Evolutionary conservation across 1,284 basidiomycete species (phyloP).

Genomic region (Bjerkandera adusta): DNA sequence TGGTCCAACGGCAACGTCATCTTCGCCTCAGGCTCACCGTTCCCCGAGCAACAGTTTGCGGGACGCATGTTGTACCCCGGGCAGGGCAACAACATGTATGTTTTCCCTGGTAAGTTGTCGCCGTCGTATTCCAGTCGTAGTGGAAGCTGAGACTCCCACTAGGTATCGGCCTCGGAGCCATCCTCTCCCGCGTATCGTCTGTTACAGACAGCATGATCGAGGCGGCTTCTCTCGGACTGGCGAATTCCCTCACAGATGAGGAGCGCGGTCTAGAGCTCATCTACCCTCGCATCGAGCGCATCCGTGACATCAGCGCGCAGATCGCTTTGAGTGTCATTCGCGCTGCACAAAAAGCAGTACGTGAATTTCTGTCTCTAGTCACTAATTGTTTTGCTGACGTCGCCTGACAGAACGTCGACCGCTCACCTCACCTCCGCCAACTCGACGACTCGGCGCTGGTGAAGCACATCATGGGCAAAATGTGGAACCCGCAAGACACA

Average conservation of each 20-base stretch:
- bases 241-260: constrained; percentile 70
- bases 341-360: constrained; percentile 71
- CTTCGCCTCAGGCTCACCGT: constrained; percentile 92
- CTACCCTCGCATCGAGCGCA: constrained; percentile 77
- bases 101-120: constrained; percentile 65
- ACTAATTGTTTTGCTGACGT: background rate
- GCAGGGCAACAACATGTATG: constrained; percentile 92
- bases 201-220: constrained; percentile 85
- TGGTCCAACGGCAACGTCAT: constrained; percentile 75
- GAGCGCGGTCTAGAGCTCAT: constrained; percentile 67
- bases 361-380: constrained; percentile 21
- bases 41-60: constrained; percentile 63
- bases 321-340: constrained; percentile 78
- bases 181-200: constrained; percentile 61
- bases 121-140: too few species aligned
- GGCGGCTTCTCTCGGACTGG: constrained; percentile 74
- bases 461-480: constrained; percentile 54
- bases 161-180: constrained; percentile 80
- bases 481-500: constrained; percentile 76
- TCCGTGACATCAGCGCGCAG: constrained; percentile 78
- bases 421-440: constrained; percentile 48
- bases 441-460: constrained; percentile 57
- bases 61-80: constrained; percentile 74
- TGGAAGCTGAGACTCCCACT: too few species aligned
- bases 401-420: constrained; percentile 54